phyloP scores from a whole-genome alignment of 805 yeast genomes.

The Metschnikowia amazonensis region DNA sequence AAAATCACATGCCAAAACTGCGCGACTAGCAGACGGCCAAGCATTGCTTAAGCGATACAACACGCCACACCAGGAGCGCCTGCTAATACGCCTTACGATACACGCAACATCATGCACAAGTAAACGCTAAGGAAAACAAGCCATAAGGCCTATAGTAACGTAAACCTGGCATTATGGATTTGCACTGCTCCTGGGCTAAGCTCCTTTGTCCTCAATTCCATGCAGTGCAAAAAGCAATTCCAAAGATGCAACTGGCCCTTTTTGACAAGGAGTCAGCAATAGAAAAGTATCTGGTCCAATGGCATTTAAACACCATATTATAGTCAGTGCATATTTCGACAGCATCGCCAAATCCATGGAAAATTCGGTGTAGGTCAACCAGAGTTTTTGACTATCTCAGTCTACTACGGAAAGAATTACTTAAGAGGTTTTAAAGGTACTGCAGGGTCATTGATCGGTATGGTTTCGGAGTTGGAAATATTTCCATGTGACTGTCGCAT shows the following conservation, averaged over 20 bases:
- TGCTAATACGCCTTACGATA: neutral
- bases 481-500: too few species aligned
- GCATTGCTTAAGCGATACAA: neutral
- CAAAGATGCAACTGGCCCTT: neutral
- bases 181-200: neutral
- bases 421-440: too few species aligned
- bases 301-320: too few species aligned
- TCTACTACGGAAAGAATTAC: too few species aligned
- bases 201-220: neutral
- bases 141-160: neutral
- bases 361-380: neutral
- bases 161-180: neutral
- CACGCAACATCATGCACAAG: neutral
- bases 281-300: too few species aligned
- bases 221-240: neutral
- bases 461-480: neutral
- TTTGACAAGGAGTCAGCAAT: neutral
- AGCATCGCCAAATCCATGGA: neutral
- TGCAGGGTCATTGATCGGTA: neutral
- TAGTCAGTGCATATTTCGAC: too few species aligned
- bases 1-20: neutral
- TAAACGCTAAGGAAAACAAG: neutral
- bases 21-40: neutral
- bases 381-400: neutral
- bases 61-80: constrained; percentile 2